Percentiles rank a stretch among this genome's conserved stretches.
These are phyloP conservation scores for Porodaedalea pini DNA, from an alignment of 1,284 basidiomycete species.

Conservation along the genomic window DNA sequence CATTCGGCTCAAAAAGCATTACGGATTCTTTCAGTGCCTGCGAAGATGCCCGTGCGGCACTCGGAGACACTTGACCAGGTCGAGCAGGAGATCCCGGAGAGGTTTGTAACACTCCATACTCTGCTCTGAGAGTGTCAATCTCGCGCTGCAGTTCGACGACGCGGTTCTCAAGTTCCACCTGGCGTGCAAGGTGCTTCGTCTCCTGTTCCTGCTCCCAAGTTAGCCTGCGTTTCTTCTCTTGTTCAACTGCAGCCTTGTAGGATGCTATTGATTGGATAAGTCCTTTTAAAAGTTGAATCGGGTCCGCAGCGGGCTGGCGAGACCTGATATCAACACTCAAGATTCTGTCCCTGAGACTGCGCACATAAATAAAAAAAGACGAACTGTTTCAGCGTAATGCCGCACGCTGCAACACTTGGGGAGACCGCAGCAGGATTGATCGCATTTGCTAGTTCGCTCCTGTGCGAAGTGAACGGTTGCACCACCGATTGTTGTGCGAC, in stretches of 20 bases:
- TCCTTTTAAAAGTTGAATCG: slow-evolving; percentile 50
- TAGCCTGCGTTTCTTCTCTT: slow-evolving; percentile 51
- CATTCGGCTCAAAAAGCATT: neutral
- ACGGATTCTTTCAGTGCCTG: neutral
- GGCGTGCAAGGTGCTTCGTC: slow-evolving; percentile 46
- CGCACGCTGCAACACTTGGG: slow-evolving; percentile 33
- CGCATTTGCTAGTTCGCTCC: slow-evolving; percentile 60
- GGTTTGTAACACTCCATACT: slow-evolving; percentile 30
- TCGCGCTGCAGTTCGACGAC: slow-evolving; percentile 58
- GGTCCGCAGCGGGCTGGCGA: slow-evolving; percentile 27
- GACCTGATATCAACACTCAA: neutral
- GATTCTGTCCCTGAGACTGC: neutral
- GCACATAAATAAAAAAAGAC: neutral
- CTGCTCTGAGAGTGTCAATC: slow-evolving; percentile 47
- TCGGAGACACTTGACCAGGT: slow-evolving; percentile 13
- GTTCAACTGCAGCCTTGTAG: slow-evolving; percentile 53
- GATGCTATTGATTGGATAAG: slow-evolving; percentile 50
- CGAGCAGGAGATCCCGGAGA: slow-evolving; percentile 21
- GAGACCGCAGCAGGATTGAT: slow-evolving; percentile 40
- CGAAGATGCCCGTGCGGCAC: neutral
- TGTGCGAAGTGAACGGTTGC: slow-evolving; percentile 35
- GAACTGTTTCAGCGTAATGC: slow-evolving; percentile 26
- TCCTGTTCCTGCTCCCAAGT: slow-evolving; percentile 71
- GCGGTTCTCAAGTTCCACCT: slow-evolving; percentile 56
- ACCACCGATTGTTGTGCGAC: slow-evolving; percentile 8